Conservation (phyloP, 768 basidiomycete genomes). For the Trametes cubensis region DNA sequence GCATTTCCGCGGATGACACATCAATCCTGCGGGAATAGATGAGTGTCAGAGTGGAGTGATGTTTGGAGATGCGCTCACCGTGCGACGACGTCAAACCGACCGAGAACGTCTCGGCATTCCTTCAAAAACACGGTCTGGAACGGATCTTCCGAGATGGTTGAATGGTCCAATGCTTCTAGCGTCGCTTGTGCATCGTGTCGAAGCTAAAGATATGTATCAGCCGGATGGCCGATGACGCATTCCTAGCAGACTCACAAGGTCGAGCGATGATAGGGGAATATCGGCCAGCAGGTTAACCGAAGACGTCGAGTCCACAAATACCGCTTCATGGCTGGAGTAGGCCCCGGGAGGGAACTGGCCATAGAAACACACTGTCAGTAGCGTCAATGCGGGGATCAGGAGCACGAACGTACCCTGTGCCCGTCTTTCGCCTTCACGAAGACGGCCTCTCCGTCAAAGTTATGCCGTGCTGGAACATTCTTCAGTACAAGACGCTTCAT, state of each 20-base stretch:
- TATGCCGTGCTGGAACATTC: constrained; percentile 59
- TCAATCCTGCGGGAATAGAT: constrained; percentile 49
- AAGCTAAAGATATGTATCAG: constrained; percentile 50
- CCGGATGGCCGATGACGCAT: constrained; percentile 5
- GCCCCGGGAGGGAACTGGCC: constrained; percentile 60
- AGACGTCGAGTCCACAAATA: constrained; percentile 81
- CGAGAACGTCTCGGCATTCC: constrained; percentile 63
- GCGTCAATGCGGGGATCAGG: not conserved
- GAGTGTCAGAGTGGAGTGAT: not conserved
- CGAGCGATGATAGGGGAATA: constrained; percentile 75
- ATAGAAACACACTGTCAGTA: not conserved
- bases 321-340: constrained; percentile 53
- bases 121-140: constrained; percentile 75
- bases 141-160: constrained; percentile 52
- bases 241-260: constrained; percentile 54
- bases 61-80: constrained; percentile 44
- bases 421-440: constrained; percentile 61
- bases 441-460: constrained; percentile 57
- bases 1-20: constrained; percentile 51
- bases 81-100: constrained; percentile 75
- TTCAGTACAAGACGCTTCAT: not conserved
- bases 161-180: constrained; percentile 60
- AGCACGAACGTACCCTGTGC: constrained; percentile 49
- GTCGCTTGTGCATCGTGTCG: constrained; percentile 76
- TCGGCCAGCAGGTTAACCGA: constrained; percentile 75